These are phyloP conservation scores for Eucalyptus albens DNA, from an alignment of 345 rosid genomes.

Conservation along the genomic window DNA sequence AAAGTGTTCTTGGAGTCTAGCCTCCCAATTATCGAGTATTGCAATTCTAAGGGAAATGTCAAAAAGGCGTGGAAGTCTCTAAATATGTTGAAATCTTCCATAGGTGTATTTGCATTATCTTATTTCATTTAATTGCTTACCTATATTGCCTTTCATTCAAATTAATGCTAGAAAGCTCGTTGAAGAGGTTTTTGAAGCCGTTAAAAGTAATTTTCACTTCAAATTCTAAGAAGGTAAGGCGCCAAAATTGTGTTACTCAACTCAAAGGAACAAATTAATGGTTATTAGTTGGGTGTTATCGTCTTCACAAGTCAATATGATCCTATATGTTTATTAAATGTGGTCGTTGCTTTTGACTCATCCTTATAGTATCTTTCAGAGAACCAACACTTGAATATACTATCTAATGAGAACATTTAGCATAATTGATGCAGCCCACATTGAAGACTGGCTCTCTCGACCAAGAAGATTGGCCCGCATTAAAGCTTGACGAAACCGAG, in stretches of 20 bases:
- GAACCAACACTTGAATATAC: too few relatives aligned
- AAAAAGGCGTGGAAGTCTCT: slow-evolving; percentile 18
- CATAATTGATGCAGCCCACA: too few relatives aligned
- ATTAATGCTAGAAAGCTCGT: slow-evolving; percentile 56
- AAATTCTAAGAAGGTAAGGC: slow-evolving; percentile 29
- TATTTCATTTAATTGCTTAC: not conserved
- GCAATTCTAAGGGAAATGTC: slow-evolving; percentile 43
- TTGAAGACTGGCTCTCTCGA: too few relatives aligned
- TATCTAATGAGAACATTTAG: too few relatives aligned
- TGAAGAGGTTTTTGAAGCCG: slow-evolving; percentile 48
- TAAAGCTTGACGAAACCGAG: too few relatives aligned
- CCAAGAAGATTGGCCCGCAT: too few relatives aligned
- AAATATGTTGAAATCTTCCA: not conserved
- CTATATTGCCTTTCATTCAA: slow-evolving; percentile 8
- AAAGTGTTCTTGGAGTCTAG: slow-evolving; percentile 51
- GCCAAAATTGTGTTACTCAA: not conserved
- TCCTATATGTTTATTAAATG: not conserved
- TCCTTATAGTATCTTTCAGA: too few relatives aligned
- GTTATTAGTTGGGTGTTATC: not conserved
- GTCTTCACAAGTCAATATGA: not conserved
- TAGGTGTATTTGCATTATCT: not conserved
- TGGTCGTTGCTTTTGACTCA: not conserved
- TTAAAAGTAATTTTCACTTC: slow-evolving; percentile 27
- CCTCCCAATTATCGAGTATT: slow-evolving; percentile 39
- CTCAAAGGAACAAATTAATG: not conserved